These are phyloP conservation scores for Cornus suecica DNA, from an alignment of 148 eudicot species.

Conservation along the genomic window DNA sequence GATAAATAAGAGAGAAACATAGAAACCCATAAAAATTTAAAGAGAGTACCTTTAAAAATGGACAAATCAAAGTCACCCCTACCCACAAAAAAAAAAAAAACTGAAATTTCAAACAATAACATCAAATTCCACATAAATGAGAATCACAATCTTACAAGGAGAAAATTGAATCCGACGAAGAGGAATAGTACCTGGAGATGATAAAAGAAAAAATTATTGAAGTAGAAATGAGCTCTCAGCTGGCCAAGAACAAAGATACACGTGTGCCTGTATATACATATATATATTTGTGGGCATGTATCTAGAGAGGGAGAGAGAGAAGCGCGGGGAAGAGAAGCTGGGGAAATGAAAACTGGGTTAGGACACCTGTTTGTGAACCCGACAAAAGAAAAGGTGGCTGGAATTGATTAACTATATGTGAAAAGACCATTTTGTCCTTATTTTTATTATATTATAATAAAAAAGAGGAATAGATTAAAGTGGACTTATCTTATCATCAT, in stretches of 20 bases:
- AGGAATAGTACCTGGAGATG: not conserved
- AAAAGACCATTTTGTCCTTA: slow-evolving; percentile 10
- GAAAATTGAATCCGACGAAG: not conserved
- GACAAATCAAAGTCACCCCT: not conserved
- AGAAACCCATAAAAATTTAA: not conserved
- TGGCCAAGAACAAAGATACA: not conserved
- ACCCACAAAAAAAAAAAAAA: not conserved
- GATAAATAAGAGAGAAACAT: not conserved
- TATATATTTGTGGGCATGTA: too few relatives aligned
- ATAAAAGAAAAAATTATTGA: not conserved
- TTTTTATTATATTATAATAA: not conserved
- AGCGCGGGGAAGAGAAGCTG: slow-evolving; percentile 4
- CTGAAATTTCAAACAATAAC: not conserved
- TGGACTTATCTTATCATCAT: not conserved
- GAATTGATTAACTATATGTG: slow-evolving; percentile 20
- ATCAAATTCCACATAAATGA: not conserved
- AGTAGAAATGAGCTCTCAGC: not conserved
- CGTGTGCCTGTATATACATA: too few relatives aligned
- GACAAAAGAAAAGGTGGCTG: slow-evolving; percentile 47
- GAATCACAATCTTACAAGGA: not conserved
- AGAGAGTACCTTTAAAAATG: not conserved
- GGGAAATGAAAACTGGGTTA: slow-evolving; percentile 2
- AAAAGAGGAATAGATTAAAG: not conserved
- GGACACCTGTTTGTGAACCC: slow-evolving; percentile 24
- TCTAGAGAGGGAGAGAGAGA: slow-evolving; percentile 7